Evolutionary conservation across 129 eudicot genomes (phyloP).

Genomic region (Chrysanthemum lavandulifolium): DNA sequence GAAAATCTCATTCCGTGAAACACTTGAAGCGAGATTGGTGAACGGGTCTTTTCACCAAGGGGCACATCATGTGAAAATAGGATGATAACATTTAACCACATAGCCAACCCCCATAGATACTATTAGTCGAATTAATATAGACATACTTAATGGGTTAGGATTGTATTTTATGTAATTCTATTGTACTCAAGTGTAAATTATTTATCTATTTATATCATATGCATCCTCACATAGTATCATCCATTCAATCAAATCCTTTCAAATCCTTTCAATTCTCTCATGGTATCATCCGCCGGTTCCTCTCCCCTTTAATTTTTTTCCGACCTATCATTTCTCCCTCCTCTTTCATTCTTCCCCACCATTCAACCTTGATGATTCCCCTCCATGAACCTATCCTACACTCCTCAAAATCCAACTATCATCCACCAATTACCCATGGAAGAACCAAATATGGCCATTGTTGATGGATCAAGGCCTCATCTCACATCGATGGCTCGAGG

Average conservation of each 20-base stretch:
- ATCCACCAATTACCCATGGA: not conserved
- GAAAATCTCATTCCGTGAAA: not conserved
- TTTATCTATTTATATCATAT: not conserved
- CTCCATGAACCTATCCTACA: not conserved
- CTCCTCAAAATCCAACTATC: not conserved
- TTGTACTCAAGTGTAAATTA: conserved; percentile 1
- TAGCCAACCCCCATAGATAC: not conserved
- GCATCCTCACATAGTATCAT: conserved; percentile 10
- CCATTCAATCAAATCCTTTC: not conserved
- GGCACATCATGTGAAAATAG: too few relatives aligned
- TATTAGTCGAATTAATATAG: too few relatives aligned
- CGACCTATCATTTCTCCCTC: not conserved
- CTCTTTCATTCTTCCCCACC: conserved; percentile 7
- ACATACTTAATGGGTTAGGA: too few relatives aligned
- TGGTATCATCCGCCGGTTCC: not conserved
- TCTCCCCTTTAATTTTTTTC: not conserved
- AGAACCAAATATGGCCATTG: not conserved
- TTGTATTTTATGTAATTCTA: not conserved
- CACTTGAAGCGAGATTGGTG: not conserved
- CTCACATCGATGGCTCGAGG: not conserved
- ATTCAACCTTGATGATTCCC: conserved; percentile 6
- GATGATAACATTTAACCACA: not conserved
- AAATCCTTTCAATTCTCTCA: not conserved
- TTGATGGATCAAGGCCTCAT: not conserved
- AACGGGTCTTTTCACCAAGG: not conserved